Base-by-base conservation (phyloP, 768 basidiomycete genomes). In the Saitozyma sp. region DNA sequence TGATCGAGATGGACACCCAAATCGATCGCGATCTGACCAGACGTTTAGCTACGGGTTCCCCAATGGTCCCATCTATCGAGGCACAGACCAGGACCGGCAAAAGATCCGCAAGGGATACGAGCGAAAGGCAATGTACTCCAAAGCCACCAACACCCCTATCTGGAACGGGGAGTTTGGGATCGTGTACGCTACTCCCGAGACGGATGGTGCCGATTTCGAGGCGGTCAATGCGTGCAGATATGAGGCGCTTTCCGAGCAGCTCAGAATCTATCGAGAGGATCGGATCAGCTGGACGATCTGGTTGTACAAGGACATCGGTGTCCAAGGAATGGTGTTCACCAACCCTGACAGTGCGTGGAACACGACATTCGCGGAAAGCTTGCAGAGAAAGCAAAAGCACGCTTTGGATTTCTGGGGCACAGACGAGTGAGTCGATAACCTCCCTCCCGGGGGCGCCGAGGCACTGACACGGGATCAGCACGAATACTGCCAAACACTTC, bases 71-170 rank as follows among this genome's bases (percentile, higher is more conserved):
- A 29, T 51, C 17, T 58, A 60, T 39, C 61, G 66, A 40, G 19
- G 58, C 17, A 38, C 56, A 9, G 56, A 11, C 11, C 41, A 57
- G 20, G 17, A 57, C 20, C 19, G 40, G 2, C 41, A 40, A 11
- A 57, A 57, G 42, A 14, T 57, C 38, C 41, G 41, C 13, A 17
- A 48, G 41, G 60, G 56, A 67, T 89, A 88, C 72, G 84, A 87
- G 78, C 86, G 86, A 81, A 91, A 91, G 80, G 81, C 88, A 38
- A 84, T 86, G 67, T 90, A 87, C 87, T 87, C 88, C 87, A 86
- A 88, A 69, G 57, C 50, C 39, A 62, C 64, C 54, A 79, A 84
- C 54, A n/a, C 11, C 2, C 29, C 29, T 29, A 29, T 29, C 29
- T 29, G 29, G 29, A 29, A 29, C 29, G 29, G 29, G 29, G 29